A percentile compares a stretch with the other conserved stretches of the same genome.
Evolutionary conservation across 2,329 filamentous ascomycete genomes (phyloP).

Genomic region (Chaetomium sp.): DNA sequence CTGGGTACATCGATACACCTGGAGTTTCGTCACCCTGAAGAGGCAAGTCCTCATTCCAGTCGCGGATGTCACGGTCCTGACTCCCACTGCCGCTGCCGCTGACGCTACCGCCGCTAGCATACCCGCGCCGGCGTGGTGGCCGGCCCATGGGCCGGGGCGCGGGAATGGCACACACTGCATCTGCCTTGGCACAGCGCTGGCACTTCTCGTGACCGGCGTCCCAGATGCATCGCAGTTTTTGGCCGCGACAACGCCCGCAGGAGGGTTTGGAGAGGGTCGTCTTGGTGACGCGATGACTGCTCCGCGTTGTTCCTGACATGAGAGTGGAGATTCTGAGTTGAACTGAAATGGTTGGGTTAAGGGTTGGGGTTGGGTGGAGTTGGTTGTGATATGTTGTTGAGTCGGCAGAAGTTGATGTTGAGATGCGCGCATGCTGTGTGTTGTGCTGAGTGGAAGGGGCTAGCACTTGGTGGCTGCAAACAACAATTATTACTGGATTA

Average conservation of each 20-base stretch:
- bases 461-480: no score
- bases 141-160: neutral
- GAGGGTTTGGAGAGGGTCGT: neutral
- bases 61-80: neutral
- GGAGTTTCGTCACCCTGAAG: neutral
- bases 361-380: no score
- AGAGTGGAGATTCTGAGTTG: no score
- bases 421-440: no score
- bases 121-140: neutral
- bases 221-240: conserved; percentile 1
- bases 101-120: no score
- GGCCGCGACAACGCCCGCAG: conserved; percentile 1
- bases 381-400: no score
- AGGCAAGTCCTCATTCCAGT: neutral
- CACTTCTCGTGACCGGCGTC: neutral
- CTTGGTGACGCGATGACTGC: neutral
- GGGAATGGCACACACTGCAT: neutral
- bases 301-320: no score
- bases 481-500: no score
- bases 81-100: neutral
- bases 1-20: no score
- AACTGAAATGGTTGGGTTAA: no score
- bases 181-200: neutral
- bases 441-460: no score
- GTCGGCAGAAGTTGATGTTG: no score